These are phyloP conservation scores for Eimeria acervulina DNA, from an alignment of 169 alveolate species.

Conservation along the genomic window DNA sequence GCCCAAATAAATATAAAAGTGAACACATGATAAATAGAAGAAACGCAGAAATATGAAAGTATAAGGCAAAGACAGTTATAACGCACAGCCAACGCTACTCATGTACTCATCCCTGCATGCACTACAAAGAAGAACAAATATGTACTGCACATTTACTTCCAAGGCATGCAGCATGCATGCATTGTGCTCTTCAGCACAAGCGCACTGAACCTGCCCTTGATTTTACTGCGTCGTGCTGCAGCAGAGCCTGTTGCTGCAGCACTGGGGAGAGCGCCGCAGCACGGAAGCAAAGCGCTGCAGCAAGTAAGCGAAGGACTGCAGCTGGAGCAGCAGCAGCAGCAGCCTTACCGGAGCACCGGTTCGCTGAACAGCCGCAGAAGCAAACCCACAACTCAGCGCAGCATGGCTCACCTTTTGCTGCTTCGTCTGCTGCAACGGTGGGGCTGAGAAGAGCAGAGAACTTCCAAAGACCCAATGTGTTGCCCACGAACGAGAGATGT, in stretches of 20 bases:
- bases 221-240: neutral
- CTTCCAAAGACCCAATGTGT: conserved; percentile 24
- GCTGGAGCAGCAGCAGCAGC: too few species aligned
- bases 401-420: neutral
- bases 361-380: too few species aligned
- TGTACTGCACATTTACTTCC: neutral
- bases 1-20: neutral
- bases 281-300: neutral
- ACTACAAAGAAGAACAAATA: neutral
- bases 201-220: neutral
- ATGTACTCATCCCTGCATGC: too few species aligned
- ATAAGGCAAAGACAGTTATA: too few species aligned
- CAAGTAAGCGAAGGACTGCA: too few species aligned
- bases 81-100: too few species aligned
- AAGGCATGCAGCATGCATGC: neutral
- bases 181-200: too few species aligned
- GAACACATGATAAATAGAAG: too few species aligned
- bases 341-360: too few species aligned
- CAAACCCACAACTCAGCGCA: too few species aligned
- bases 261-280: neutral
- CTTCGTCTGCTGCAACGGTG: neutral
- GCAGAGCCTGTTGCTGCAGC: neutral
- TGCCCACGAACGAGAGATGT: neutral
- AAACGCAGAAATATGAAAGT: too few species aligned
- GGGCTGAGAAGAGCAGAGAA: conserved; percentile 31